Evolutionary conservation across 306 rosid species (phyloP), one percentile per base, ranked within the genome.

Genomic region (Parietaria judaica): DNA sequence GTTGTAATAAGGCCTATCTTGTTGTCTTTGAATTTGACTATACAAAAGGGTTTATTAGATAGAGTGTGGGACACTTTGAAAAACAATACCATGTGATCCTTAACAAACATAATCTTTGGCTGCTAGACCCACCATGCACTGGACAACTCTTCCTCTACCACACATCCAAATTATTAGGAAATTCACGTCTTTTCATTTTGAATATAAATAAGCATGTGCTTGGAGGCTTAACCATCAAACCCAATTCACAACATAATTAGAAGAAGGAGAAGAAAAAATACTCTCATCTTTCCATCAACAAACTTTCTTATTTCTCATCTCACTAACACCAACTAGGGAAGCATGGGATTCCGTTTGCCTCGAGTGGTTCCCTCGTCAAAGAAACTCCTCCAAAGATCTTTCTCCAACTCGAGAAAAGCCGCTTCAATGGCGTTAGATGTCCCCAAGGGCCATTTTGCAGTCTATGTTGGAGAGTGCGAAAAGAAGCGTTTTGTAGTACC

Each of bases 381-480:
- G 15, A 49, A 49, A 49, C 5, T 49, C 13, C 53, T 49, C 13
- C 53, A 49, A 49, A 49, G 53, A n/a, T 49, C 53, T 1, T 49
- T 49, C 53, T 49, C 53, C 14, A 49, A 2, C 10, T 49, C 53
- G 0, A 49, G 53, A 1, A 49, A 9, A 49, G 15, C 53, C 53
- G 10, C 53, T 49, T 49, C 53, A 5, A 49, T 49, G 53, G 53
- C 14, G 70, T 44, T 64, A 35, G 11, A 37, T 70, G 12, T 61
- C 16, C 66, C 66, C 17, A 61, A 61, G 23, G 66, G 66, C 11
- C 49, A 34, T 48, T 61, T 47, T 16, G 66, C 66, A 6, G 41
- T 47, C 6, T 61, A 61, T 35, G 66, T 45, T 17, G 66, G 66
- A 46, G 53, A 45, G 39, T 11, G 12, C 11, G 16, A 61, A 6